phyloP scores from a whole-genome alignment of 2,329 filamentous ascomycete species.

The Arthrobotrys sinensis region DNA sequence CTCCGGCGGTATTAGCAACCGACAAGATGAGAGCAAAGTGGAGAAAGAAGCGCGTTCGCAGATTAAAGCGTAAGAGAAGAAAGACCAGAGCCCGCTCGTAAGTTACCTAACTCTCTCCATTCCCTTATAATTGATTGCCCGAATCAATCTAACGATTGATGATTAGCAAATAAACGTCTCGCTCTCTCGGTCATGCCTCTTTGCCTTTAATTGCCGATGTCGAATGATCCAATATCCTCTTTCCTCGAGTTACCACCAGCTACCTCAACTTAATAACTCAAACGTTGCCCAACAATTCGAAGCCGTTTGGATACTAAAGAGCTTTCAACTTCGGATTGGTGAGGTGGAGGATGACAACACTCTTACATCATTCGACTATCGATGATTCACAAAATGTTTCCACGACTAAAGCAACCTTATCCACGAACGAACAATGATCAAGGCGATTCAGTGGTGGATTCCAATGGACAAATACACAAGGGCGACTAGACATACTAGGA shows the following conservation, averaged over 20 bases:
- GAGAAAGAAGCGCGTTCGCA: slow-evolving; percentile 99
- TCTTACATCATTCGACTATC: slow-evolving; percentile 36
- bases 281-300: not conserved
- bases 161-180: slow-evolving; percentile 61
- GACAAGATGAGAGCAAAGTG: slow-evolving; percentile 89
- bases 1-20: slow-evolving; percentile 31
- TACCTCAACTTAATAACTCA: not conserved
- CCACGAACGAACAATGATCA: slow-evolving; percentile 14
- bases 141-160: slow-evolving; percentile 13
- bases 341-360: slow-evolving; percentile 22
- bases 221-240: slow-evolving; percentile 37
- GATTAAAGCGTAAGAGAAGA: slow-evolving; percentile 99
- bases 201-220: slow-evolving; percentile 47
- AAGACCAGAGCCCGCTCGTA: slow-evolving; percentile 99
- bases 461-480: slow-evolving; percentile 22
- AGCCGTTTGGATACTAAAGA: slow-evolving; percentile 24
- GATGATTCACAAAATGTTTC: slow-evolving; percentile 12
- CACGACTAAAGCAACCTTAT: slow-evolving; percentile 3
- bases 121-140: not conserved
- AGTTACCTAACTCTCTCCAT: slow-evolving; percentile 68
- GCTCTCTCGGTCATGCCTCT: slow-evolving; percentile 53
- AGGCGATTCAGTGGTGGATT: slow-evolving; percentile 24
- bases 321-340: slow-evolving; percentile 27
- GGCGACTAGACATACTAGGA: slow-evolving; percentile 44
- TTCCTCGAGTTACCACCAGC: slow-evolving; percentile 16